Percentiles rank a stretch among this genome's conserved stretches.
Evolutionary conservation across 78 protist species (phyloP).

Genomic region (Reticulomyxa filosa): DNA sequence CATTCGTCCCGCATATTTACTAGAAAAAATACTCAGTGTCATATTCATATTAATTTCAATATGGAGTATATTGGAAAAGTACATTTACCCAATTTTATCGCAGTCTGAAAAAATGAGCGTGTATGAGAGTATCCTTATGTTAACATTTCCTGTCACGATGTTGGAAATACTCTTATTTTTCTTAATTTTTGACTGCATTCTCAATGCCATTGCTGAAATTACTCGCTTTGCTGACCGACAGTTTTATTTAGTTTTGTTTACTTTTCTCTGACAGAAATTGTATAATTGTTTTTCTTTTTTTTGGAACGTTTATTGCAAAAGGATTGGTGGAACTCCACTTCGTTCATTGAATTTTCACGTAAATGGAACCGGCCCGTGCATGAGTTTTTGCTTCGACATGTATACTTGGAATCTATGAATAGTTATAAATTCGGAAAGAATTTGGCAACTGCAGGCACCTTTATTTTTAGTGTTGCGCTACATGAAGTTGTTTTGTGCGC

Average conservation of each 20-base stretch:
- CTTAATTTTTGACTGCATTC: background rate
- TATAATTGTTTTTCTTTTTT: too few relatives aligned
- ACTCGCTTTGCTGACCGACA: background rate
- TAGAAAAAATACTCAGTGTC: too few relatives aligned
- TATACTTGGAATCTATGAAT: background rate
- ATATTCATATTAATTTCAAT: too few relatives aligned
- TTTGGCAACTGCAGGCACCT: too few relatives aligned
- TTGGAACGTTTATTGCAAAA: too few relatives aligned
- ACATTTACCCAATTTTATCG: too few relatives aligned
- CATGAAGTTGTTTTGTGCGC: too few relatives aligned
- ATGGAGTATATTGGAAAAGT: too few relatives aligned
- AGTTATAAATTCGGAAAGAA: background rate
- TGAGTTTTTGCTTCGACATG: slow-evolving; percentile 2
- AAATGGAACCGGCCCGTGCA: slow-evolving; percentile 15
- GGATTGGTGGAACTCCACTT: background rate
- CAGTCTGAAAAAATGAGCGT: too few relatives aligned
- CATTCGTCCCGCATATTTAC: background rate
- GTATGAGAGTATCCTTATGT: background rate
- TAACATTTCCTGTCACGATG: background rate
- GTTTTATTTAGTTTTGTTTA: background rate
- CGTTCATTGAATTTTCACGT: background rate
- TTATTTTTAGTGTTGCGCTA: too few relatives aligned
- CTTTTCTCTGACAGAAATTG: too few relatives aligned
- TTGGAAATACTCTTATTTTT: background rate
- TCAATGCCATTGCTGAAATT: background rate